phyloP scores from a whole-genome alignment of 495 filamentous ascomycete genomes.

The Penicillium taxi region DNA sequence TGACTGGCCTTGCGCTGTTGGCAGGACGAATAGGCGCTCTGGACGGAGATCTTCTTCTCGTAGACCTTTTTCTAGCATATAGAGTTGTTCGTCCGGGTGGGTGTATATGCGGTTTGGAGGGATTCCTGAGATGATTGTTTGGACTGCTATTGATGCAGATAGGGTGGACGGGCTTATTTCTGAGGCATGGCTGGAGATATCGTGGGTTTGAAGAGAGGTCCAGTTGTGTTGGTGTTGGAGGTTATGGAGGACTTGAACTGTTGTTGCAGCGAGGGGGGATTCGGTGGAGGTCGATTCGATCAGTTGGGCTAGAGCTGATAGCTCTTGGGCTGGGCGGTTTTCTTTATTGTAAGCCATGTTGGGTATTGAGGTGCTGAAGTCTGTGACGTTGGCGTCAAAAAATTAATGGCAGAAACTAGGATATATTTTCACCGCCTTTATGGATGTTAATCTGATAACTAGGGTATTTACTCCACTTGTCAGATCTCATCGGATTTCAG shows the following conservation, averaged over 20 bases:
- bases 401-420: too few relatives aligned
- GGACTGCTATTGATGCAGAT: too few relatives aligned
- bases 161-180: slow-evolving; percentile 14
- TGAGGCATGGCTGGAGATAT: slow-evolving; percentile 24
- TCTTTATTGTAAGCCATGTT: slow-evolving; percentile 11
- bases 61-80: slow-evolving; percentile 53
- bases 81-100: slow-evolving; percentile 88
- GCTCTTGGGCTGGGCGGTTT: slow-evolving; percentile 8
- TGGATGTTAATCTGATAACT: too few relatives aligned
- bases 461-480: too few relatives aligned
- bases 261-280: slow-evolving; percentile 42
- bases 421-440: too few relatives aligned
- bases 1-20: slow-evolving; percentile 69
- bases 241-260: slow-evolving; percentile 66
- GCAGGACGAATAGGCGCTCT: slow-evolving; percentile 80
- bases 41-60: slow-evolving; percentile 43
- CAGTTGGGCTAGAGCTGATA: slow-evolving; percentile 29
- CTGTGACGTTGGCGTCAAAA: too few relatives aligned
- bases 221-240: slow-evolving; percentile 83
- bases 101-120: slow-evolving; percentile 80
- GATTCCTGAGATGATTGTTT: slow-evolving; percentile 72
- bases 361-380: background rate
- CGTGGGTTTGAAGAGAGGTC: slow-evolving; percentile 59
- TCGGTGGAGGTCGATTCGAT: slow-evolving; percentile 20
- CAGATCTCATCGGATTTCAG: too few relatives aligned